phyloP scores from a whole-genome alignment of 2,329 filamentous ascomycete species.

The Neopestalotiopsis sp. region DNA sequence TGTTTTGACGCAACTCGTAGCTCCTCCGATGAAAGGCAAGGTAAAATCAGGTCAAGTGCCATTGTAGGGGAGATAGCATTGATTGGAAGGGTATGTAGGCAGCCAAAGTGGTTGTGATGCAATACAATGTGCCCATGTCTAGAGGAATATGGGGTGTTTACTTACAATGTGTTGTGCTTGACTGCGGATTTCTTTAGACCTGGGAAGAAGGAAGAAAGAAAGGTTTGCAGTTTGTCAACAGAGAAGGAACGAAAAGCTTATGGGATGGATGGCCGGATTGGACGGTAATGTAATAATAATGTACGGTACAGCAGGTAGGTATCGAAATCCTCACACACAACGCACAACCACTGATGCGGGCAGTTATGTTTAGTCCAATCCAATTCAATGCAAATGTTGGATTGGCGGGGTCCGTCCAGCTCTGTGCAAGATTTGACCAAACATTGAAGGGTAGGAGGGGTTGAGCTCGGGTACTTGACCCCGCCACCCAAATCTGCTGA shows the following conservation, averaged over 20 bases:
- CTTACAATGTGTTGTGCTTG: constrained; percentile 1
- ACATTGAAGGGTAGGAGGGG: not conserved
- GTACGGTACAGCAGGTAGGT: not conserved
- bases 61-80: not conserved
- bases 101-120: not conserved
- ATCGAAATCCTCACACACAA: constrained; percentile 7
- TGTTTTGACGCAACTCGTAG: constrained; percentile 13
- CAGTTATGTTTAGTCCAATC: not conserved
- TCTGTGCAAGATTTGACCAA: not conserved
- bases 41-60: not conserved
- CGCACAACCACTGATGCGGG: not conserved
- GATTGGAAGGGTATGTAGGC: not conserved
- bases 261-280: constrained; percentile 1
- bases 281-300: constrained; percentile 9
- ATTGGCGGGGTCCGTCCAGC: not conserved
- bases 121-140: not conserved
- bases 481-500: not conserved
- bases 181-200: not conserved
- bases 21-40: not conserved
- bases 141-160: not conserved
- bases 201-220: not conserved
- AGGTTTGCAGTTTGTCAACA: not conserved
- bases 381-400: not conserved
- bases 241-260: constrained; percentile 4
- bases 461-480: constrained; percentile 4